Evolutionary conservation across 2,329 filamentous ascomycete genomes (phyloP), one percentile per base, ranked within the genome.

Genomic region (Apiospora malaysiana): DNA sequence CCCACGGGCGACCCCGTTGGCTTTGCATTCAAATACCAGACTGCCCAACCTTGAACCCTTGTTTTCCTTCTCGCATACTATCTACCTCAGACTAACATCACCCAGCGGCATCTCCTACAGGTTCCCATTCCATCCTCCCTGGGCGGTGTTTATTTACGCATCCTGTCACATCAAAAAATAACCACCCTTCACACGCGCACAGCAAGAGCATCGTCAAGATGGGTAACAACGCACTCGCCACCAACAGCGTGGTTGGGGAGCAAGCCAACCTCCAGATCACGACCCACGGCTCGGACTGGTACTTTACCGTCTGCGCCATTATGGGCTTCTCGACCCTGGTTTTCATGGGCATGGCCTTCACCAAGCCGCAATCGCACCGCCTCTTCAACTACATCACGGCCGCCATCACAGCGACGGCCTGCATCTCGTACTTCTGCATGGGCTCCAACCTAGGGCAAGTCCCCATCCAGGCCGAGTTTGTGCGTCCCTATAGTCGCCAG

Each of bases 381-480:
- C 78, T 91, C 66, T 91, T 91, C 81, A 88, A 91, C 81, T 91
- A 91, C 82, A 88, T 91, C 76, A 90, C 88, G 1, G 87, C 88
- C 1, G 80, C 81, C 14, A 86, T 91, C 71, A 87, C 87, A 42
- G 84, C 89, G 71, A 85, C 90, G 9, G 88, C 89, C 2, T 83
- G 85, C 49, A 89, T 92, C 73, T 85, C 89, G 18, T 92, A 92
- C 81, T 92, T 90, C 81, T 84, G 87, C 73, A 91, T 92, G 89
- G 90, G 85, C n/a, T 88, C 89, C 12, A 89, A 91, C 75, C 82
- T 92, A 1, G 90, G 90, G 45, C 90, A 88, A 79, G 86, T 87
- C 2, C 87, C 89, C 0, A 90, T 92, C 74, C 76, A 82, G n/a
- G 90, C 90, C 49, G 87, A 93, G 76, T 93, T 87, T 74, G 72